Conservation (phyloP, 192 early-diverging fungal genomes). For the Gamsiella multidivaricata region DNA sequence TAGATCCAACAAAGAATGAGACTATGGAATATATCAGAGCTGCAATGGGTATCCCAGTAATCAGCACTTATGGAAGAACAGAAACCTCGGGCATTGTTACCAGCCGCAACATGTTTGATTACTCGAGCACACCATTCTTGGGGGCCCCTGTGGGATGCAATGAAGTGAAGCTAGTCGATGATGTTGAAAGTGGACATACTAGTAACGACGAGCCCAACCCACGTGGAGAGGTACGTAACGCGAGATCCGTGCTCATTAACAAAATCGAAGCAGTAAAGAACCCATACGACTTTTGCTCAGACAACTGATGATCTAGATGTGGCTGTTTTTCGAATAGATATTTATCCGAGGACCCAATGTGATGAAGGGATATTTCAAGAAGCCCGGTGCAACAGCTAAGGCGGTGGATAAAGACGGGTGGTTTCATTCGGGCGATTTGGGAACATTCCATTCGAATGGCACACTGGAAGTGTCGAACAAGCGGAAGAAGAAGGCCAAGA, state of each 20-base stretch:
- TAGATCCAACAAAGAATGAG: slow-evolving; percentile 43
- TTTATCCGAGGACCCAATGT: slow-evolving; percentile 64
- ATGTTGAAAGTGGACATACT: slow-evolving; percentile 53
- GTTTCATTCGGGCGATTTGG: slow-evolving; percentile 67
- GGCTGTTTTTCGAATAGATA: slow-evolving; percentile 12
- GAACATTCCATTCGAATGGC: slow-evolving; percentile 54
- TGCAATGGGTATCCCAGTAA: slow-evolving; percentile 42
- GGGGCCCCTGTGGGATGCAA: slow-evolving; percentile 68
- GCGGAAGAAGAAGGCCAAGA: slow-evolving; percentile 78
- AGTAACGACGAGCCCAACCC: slow-evolving; percentile 63
- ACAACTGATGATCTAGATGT: too few species aligned
- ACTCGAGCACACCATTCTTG: slow-evolving; percentile 58
- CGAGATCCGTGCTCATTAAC: too few species aligned
- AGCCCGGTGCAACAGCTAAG: slow-evolving; percentile 58
- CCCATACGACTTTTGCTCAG: too few species aligned
- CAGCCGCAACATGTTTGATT: slow-evolving; percentile 45
- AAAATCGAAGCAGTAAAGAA: too few species aligned
- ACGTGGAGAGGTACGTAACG: slow-evolving; percentile 72
- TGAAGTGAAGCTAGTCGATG: slow-evolving; percentile 74
- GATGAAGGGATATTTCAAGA: slow-evolving; percentile 64
- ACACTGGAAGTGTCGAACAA: slow-evolving; percentile 77
- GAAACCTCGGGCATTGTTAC: slow-evolving; percentile 42
- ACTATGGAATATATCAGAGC: slow-evolving; percentile 36
- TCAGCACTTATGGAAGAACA: slow-evolving; percentile 40
- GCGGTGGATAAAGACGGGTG: slow-evolving; percentile 66